These are phyloP conservation scores for Leptosphaerulina australis DNA, from an alignment of 2,329 filamentous ascomycete species.

Conservation along the genomic window DNA sequence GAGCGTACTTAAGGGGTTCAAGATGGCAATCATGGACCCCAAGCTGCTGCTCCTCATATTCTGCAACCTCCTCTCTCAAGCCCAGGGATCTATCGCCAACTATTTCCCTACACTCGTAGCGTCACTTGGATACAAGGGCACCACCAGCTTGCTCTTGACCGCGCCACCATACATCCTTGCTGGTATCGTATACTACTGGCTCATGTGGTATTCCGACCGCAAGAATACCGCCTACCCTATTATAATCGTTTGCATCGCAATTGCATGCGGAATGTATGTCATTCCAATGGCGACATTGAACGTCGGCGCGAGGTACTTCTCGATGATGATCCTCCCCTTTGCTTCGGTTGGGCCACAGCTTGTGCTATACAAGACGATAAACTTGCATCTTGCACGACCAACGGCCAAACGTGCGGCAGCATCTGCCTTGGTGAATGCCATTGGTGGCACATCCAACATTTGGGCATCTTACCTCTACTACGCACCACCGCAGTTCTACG, in stretches of 20 bases:
- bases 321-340: slow-evolving; percentile 35
- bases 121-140: slow-evolving; percentile 61
- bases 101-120: slow-evolving; percentile 62
- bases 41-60: slow-evolving; percentile 68
- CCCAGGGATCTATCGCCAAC: slow-evolving; percentile 56
- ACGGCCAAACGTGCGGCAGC: slow-evolving; percentile 30
- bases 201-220: slow-evolving; percentile 53
- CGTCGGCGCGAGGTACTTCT: slow-evolving; percentile 41
- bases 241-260: slow-evolving; percentile 48
- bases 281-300: slow-evolving; percentile 42
- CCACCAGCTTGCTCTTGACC: slow-evolving; percentile 62
- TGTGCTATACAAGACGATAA: slow-evolving; percentile 32
- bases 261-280: slow-evolving; percentile 43
- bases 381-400: slow-evolving; percentile 30
- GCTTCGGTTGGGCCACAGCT: slow-evolving; percentile 33
- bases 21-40: slow-evolving; percentile 62
- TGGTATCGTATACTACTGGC: slow-evolving; percentile 53
- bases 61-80: slow-evolving; percentile 63
- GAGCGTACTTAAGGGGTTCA: slow-evolving; percentile 57
- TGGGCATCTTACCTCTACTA: slow-evolving; percentile 35
- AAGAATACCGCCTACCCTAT: slow-evolving; percentile 51
- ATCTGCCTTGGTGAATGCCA: slow-evolving; percentile 29
- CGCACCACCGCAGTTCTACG: slow-evolving; percentile 30
- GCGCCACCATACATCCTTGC: slow-evolving; percentile 63
- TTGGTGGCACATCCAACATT: slow-evolving; percentile 31